Percentiles rank a stretch among this genome's conserved stretches.
phyloP scores from a whole-genome alignment of 2,329 filamentous ascomycete genomes.

The Zymoseptoria tritici region DNA sequence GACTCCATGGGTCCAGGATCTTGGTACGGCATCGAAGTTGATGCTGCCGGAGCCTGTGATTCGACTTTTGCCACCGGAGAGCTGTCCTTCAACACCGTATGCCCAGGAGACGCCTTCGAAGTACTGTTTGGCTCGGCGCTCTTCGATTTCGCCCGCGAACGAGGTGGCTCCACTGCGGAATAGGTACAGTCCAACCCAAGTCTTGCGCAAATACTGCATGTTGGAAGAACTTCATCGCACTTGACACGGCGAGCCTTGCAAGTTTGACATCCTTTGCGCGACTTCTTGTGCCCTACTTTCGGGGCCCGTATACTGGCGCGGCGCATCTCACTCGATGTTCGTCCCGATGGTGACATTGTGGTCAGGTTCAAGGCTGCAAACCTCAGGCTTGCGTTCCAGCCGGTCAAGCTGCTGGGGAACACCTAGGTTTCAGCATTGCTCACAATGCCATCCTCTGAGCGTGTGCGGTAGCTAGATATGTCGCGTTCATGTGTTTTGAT shows the following conservation, averaged over 20 bases:
- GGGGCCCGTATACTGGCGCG: conserved; percentile 15
- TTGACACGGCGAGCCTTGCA: conserved; percentile 50
- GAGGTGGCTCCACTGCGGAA: conserved; percentile 15
- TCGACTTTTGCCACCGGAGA: conserved; percentile 1
- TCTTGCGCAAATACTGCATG: conserved; percentile 42
- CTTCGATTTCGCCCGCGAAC: conserved; percentile 11
- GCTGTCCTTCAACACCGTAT: conserved; percentile 12
- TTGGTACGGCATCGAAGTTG: conserved; percentile 2
- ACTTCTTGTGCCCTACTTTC: conserved; percentile 43
- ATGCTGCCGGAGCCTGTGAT: neutral
- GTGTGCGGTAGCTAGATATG: neutral
- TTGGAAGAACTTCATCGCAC: conserved; percentile 49
- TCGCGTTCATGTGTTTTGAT: neutral
- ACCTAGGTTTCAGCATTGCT: neutral
- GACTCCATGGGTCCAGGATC: conserved; percentile 12
- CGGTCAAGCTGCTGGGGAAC: neutral
- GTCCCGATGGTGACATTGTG: neutral
- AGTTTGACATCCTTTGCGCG: conserved; percentile 48
- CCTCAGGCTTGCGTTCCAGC: neutral
- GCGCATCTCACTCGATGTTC: conserved; percentile 5
- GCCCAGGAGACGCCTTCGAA: conserved; percentile 10
- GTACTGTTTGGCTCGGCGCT: conserved; percentile 7
- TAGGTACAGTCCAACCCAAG: conserved; percentile 47
- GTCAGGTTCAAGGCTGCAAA: neutral
- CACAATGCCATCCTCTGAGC: neutral